Base-by-base conservation (phyloP, 306 rosid species). In the Begonia masoniana region DNA sequence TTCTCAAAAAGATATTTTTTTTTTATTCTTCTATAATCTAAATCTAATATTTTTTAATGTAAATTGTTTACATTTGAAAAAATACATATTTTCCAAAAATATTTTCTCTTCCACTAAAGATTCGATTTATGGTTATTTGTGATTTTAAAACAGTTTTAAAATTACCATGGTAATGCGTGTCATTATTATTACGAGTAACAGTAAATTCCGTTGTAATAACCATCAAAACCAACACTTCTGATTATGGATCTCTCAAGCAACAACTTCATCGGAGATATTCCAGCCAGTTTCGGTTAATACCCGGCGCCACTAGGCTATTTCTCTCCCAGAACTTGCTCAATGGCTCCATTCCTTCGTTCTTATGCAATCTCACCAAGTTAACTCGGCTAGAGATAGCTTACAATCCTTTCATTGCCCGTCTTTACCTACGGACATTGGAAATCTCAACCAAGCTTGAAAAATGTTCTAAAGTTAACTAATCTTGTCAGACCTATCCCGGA, bases 191-290 rank as follows among this genome's bases (percentile, higher is more conserved):
- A n/a, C n/a, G n/a, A n/a, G n/a, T n/a, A n/a, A n/a, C n/a, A n/a
- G n/a, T n/a, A n/a, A n/a, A n/a, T n/a, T n/a, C n/a, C n/a, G n/a
- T n/a, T n/a, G n/a, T n/a, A n/a, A n/a, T n/a, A n/a, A n/a, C n/a
- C n/a, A n/a, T n/a, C n/a, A n/a, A n/a, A n/a, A n/a, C n/a, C n/a
- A n/a, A n/a, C n/a, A n/a, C n/a, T 86, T 2, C 66, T 53, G 47
- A 10, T 23, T 1, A 76, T 91, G 0, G 80, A 81, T 67, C 74
- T 81, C 39, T 68, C 94, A 0, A 0, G 0, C 0, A 91, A 91
- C 81, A 83, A 78, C 81, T 81, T 91, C 58, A 54, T 84, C 7
- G 92, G 96, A 5, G 57, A 74, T 0, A 69, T 91, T 42, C 94
- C 96, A 9, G 65, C 13, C 3, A 78, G 92, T 50, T 75, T 71